Percentiles rank a stretch among this genome's conserved stretches.
Conservation (phyloP, 805 yeast species). For the Nakazawaea siamensis region DNA sequence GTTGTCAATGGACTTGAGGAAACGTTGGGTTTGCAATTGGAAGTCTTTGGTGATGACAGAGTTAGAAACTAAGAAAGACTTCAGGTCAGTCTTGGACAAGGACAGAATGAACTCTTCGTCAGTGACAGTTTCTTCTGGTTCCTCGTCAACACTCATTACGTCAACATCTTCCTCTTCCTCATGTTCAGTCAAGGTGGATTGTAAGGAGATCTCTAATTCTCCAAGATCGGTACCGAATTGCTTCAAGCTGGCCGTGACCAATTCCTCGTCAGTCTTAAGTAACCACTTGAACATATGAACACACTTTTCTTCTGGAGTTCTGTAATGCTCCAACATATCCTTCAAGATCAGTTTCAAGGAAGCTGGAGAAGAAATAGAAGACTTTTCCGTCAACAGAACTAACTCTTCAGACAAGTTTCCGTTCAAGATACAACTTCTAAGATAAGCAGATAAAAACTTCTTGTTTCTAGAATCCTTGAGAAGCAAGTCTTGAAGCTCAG, state of each 20-base stretch:
- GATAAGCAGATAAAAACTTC: conserved; percentile 21
- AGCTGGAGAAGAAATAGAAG: conserved; percentile 11
- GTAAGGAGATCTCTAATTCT: conserved; percentile 55
- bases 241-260: conserved; percentile 30
- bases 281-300: conserved; percentile 30
- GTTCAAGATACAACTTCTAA: conserved; percentile 17
- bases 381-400: conserved; percentile 10
- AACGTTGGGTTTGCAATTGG: conserved; percentile 29
- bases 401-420: conserved; percentile 10
- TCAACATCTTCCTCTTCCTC: conserved; percentile 11
- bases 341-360: conserved; percentile 17
- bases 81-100: conserved; percentile 12
- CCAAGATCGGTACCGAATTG: conserved; percentile 30
- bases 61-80: conserved; percentile 26
- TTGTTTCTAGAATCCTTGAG: conserved; percentile 9
- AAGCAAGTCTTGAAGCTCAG: conserved; percentile 7
- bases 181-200: conserved; percentile 48
- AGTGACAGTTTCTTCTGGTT: conserved; percentile 17
- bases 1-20: conserved; percentile 33
- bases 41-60: conserved; percentile 31
- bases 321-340: conserved; percentile 15
- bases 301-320: conserved; percentile 16
- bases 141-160: conserved; percentile 19
- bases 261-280: conserved; percentile 26
- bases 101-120: conserved; percentile 15